phyloP scores from a whole-genome alignment of 23 red algal genomes.

The Agarophyton chilense region DNA sequence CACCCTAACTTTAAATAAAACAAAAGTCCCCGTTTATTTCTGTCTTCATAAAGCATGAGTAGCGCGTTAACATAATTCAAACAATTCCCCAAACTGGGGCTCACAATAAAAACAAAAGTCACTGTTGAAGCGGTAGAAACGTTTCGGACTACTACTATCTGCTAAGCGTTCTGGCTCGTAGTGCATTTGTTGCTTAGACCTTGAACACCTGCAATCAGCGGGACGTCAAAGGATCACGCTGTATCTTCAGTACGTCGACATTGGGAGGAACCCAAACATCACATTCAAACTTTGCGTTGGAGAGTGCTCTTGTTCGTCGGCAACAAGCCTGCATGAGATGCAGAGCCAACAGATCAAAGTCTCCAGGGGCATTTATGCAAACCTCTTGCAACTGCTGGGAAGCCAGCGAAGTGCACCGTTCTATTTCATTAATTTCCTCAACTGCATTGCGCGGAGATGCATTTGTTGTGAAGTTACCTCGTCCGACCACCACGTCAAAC shows the following conservation, averaged over 20 bases:
- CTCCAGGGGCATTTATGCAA: background rate
- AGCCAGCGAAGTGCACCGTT: background rate
- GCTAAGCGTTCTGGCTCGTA: too few species aligned
- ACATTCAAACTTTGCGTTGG: constrained; percentile 17
- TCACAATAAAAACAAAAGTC: too few species aligned
- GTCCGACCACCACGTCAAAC: constrained; percentile 2
- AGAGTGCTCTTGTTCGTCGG: background rate
- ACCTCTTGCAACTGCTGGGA: background rate
- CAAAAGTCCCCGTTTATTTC: too few species aligned
- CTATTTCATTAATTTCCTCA: background rate
- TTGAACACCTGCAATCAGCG: too few species aligned
- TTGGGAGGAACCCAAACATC: background rate
- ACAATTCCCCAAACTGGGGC: too few species aligned
- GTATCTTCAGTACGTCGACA: background rate
- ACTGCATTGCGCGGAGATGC: background rate
- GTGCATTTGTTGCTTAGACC: too few species aligned
- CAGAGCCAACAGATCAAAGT: constrained; percentile 3
- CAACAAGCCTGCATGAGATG: constrained; percentile 19
- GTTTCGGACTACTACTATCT: too few species aligned
- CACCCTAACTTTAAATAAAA: too few species aligned
- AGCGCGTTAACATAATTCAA: too few species aligned
- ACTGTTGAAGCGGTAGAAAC: too few species aligned
- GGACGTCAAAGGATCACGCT: constrained; percentile 1
- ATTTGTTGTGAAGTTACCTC: background rate
- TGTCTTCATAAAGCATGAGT: too few species aligned